Percentiles rank a stretch among this genome's conserved stretches.
Evolutionary conservation across 2,329 filamentous ascomycete species (phyloP).

Genomic region (Sporothrix pallida): DNA sequence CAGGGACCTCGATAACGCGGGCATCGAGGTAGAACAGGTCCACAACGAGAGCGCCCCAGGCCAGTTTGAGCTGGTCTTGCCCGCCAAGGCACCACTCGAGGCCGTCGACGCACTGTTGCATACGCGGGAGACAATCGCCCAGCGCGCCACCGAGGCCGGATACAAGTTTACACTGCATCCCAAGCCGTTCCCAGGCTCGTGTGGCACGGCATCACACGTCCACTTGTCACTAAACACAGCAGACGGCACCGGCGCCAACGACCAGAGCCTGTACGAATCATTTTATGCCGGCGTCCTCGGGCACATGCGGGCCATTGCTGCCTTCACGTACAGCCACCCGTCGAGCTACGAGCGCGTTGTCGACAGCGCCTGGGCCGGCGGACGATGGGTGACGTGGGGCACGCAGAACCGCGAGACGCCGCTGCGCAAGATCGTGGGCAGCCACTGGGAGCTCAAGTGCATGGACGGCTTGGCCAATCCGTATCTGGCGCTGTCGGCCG

Average conservation of each 20-base stretch:
- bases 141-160: constrained; percentile 65
- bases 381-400: constrained; percentile 79
- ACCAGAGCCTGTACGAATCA: constrained; percentile 54
- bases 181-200: constrained; percentile 63
- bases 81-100: constrained; percentile 64
- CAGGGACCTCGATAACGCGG: constrained; percentile 62
- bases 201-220: constrained; percentile 71
- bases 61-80: constrained; percentile 79
- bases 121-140: constrained; percentile 70
- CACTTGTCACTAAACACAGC: constrained; percentile 69
- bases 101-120: constrained; percentile 76
- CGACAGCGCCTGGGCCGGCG: constrained; percentile 78
- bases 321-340: constrained; percentile 70
- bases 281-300: constrained; percentile 76
- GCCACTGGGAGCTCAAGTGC: constrained; percentile 79
- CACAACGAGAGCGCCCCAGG: constrained; percentile 75
- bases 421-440: constrained; percentile 67
- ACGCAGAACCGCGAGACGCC: constrained; percentile 80
- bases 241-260: constrained; percentile 39
- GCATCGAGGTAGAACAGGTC: constrained; percentile 72
- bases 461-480: constrained; percentile 82
- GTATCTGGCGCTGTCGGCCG: constrained; percentile 69
- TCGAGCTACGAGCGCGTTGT: constrained; percentile 71
- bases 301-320: constrained; percentile 69
- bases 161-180: constrained; percentile 76